Base-by-base conservation (phyloP, 306 rosid genomes). In the Ormosia emarginata region DNA sequence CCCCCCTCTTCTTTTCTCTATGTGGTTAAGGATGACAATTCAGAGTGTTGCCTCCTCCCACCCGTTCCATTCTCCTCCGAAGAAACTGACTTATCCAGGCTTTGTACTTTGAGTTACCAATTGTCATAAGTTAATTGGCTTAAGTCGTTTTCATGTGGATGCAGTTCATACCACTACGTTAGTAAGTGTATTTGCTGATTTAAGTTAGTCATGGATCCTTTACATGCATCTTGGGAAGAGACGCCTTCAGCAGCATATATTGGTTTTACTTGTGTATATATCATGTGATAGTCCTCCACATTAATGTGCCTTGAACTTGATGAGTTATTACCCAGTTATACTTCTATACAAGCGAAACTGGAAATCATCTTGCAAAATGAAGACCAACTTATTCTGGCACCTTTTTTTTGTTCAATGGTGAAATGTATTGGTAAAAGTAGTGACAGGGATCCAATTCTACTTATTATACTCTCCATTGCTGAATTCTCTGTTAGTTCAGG, bases 401-500 rank as follows among this genome's bases (percentile, higher is more conserved):
- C 36, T 12, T 34, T 65, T 46, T 34, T 10, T 34, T 24, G 24
- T 24, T 24, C 1, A 24, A 6, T 47, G 63, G 50, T 62, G 50
- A 47, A 34, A 6, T 6, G 2, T 64, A 12, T 43, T 29, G 57
- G 52, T 44, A n/a, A 58, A 74, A 58, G 44, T 8, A 14, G 58
- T 39, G 34, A 3, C 41, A 18, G 66, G 4, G 34, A n/a, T 41
- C n/a, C 57, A 46, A 29, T 40, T 43, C 53, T 66, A 4, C 55
- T 15, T 67, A 8, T 81, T 37, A 53, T 44, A 52, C 18, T 14
- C 47, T 7, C 0, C 2, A 49, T 34, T 34, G 18, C 39, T 18
- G 53, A 17, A 43, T 67, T 52, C 30, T 24, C 36, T 67, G 79
- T 65, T 39, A 82, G 69, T 78, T 75, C 92, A 95, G 99, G 86